phyloP scores from a whole-genome alignment of 441 rosid species.

The Erysimum cheiri region DNA sequence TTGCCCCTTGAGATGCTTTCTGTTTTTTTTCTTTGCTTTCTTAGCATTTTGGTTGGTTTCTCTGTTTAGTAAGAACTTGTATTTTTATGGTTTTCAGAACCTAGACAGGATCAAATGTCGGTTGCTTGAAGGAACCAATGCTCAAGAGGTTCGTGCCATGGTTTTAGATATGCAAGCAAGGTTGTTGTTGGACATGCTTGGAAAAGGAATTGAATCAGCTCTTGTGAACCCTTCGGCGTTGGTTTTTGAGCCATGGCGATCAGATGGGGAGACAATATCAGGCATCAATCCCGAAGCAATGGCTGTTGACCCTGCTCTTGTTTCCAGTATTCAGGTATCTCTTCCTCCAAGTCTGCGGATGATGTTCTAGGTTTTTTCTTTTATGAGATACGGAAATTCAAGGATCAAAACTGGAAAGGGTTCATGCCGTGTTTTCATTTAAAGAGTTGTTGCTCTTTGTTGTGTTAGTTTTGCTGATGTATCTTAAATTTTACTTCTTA shows the following conservation, averaged over 20 bases:
- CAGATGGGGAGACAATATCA: slow-evolving; percentile 75
- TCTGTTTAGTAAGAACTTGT: slow-evolving; percentile 22
- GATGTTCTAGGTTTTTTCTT: background rate
- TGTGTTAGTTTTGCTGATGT: slow-evolving; percentile 25
- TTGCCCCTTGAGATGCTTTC: slow-evolving; percentile 20
- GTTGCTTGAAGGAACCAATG: slow-evolving; percentile 96
- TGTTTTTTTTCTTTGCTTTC: background rate
- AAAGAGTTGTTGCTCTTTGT: slow-evolving; percentile 4
- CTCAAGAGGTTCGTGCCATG: slow-evolving; percentile 99
- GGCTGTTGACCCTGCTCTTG: slow-evolving; percentile 95
- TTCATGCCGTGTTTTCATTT: slow-evolving; percentile 23
- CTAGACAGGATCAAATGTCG: slow-evolving; percentile 98
- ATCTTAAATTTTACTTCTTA: slow-evolving; percentile 6
- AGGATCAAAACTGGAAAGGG: slow-evolving; percentile 15
- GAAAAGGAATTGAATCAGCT: slow-evolving; percentile 99
- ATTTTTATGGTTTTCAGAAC: slow-evolving; percentile 66
- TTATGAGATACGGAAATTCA: slow-evolving; percentile 1
- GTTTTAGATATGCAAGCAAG: slow-evolving; percentile 99
- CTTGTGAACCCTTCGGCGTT: slow-evolving; percentile 93
- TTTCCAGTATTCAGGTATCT: slow-evolving; percentile 85
- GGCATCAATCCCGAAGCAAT: slow-evolving; percentile 87
- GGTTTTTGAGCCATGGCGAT: slow-evolving; percentile 91
- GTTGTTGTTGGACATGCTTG: slow-evolving; percentile 96
- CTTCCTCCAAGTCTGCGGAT: slow-evolving; percentile 22
- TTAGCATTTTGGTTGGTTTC: slow-evolving; percentile 18